These are phyloP conservation scores for Colletotrichum gloeosporioides DNA, from an alignment of 2,329 filamentous ascomycete species.

Conservation along the genomic window DNA sequence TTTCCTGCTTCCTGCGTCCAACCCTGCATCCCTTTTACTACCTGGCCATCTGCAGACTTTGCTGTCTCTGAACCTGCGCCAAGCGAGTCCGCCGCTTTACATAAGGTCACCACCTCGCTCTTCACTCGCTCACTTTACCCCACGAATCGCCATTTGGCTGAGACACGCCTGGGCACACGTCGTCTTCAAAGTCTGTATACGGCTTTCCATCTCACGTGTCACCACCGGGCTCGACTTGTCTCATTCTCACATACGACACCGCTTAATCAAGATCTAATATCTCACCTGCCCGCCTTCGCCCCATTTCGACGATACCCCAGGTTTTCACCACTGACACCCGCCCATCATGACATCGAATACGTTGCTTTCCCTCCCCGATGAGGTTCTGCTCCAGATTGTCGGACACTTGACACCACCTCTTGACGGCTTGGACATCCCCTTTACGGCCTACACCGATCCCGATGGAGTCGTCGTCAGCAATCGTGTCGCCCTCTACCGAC, in stretches of 20 bases:
- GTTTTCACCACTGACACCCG: neutral
- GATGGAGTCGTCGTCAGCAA: conserved; percentile 19
- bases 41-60: neutral
- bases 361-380: conserved; percentile 16
- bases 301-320: neutral
- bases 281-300: neutral
- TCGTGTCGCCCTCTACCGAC: conserved; percentile 14
- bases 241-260: neutral
- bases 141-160: neutral
- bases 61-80: neutral
- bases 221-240: neutral
- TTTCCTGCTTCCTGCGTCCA: neutral
- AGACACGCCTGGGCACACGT: conserved; percentile 4
- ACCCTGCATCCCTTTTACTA: neutral
- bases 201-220: neutral
- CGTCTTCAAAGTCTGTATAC: neutral
- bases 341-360: neutral
- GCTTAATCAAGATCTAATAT: conserved; percentile 14
- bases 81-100: neutral
- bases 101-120: neutral
- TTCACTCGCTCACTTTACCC: neutral
- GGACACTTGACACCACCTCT: conserved; percentile 18
- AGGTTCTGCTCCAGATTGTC: conserved; percentile 18
- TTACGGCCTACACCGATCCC: conserved; percentile 16
- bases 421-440: conserved; percentile 18